A percentile compares a stretch with the other conserved stretches of the same genome.
Conservation (phyloP, 2,329 filamentous ascomycete species). For the Blumeria hordei region DNA sequence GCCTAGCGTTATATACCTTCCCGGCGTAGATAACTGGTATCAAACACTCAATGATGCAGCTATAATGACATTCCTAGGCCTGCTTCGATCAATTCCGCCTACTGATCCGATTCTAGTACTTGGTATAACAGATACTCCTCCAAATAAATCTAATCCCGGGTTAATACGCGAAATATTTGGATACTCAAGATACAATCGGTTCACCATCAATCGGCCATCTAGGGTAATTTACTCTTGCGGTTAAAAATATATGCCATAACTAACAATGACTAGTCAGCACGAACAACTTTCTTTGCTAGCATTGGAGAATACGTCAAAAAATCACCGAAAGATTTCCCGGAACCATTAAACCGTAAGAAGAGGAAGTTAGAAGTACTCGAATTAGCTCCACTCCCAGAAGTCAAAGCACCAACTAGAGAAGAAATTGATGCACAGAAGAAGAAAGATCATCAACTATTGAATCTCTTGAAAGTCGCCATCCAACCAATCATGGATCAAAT, state of each 20-base stretch:
- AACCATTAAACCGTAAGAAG: conserved; percentile 68
- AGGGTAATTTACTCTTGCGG: conserved; percentile 21
- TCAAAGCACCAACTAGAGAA: conserved; percentile 41
- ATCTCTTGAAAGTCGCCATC: conserved; percentile 66
- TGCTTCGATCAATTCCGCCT: conserved; percentile 62
- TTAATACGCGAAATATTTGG: conserved; percentile 64
- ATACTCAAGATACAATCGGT: conserved; percentile 58
- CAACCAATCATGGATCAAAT: conserved; percentile 97
- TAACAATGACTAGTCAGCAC: conserved; percentile 22
- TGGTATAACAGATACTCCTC: conserved; percentile 52
- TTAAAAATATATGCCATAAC: neutral
- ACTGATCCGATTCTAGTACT: conserved; percentile 76
- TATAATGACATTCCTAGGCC: conserved; percentile 59
- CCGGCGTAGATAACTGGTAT: conserved; percentile 76
- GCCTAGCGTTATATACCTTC: conserved; percentile 86
- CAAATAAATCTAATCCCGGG: conserved; percentile 32
- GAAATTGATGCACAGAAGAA: conserved; percentile 62
- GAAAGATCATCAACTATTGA: conserved; percentile 61
- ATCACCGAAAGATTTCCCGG: conserved; percentile 64
- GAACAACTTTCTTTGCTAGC: conserved; percentile 56
- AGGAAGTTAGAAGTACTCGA: conserved; percentile 56
- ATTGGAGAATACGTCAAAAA: conserved; percentile 57
- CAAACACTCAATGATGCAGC: conserved; percentile 31
- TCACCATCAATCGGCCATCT: conserved; percentile 41
- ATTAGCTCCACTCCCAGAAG: conserved; percentile 37